phyloP scores from a whole-genome alignment of 345 rosid genomes.

The Salix caprea region DNA sequence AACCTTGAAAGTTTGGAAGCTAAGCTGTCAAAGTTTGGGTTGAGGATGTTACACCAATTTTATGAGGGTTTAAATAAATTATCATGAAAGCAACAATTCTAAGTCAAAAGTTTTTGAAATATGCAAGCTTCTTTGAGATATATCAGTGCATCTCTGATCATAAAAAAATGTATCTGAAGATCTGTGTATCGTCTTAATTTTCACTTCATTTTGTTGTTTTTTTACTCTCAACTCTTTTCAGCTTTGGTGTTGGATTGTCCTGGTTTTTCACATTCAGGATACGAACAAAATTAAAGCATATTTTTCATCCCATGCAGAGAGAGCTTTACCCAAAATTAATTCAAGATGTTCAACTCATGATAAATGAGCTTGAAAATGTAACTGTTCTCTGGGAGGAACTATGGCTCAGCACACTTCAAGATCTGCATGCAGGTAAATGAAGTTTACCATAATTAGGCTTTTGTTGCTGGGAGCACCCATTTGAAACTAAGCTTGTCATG shows the following conservation, averaged over 20 bases:
- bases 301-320: constrained; percentile 48
- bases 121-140: not conserved
- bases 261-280: constrained; percentile 15
- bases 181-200: not conserved
- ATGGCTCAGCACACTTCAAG: constrained; percentile 96
- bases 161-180: not conserved
- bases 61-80: not conserved
- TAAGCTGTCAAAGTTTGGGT: not conserved
- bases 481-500: constrained; percentile 1
- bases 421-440: constrained; percentile 77
- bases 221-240: not conserved
- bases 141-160: not conserved
- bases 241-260: not conserved
- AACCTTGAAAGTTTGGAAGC: not conserved
- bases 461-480: constrained; percentile 10
- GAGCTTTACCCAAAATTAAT: constrained; percentile 77
- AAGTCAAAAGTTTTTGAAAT: not conserved
- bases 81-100: not conserved
- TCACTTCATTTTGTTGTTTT: not conserved
- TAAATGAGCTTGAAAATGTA: constrained; percentile 77
- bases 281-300: constrained; percentile 7
- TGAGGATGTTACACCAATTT: not conserved
- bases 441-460: constrained; percentile 11
- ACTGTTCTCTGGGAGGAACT: constrained; percentile 98
- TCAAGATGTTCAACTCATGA: constrained; percentile 92